Evolutionary conservation across 2,329 filamentous ascomycete species (phyloP).

Genomic region (Talaromyces sp.): DNA sequence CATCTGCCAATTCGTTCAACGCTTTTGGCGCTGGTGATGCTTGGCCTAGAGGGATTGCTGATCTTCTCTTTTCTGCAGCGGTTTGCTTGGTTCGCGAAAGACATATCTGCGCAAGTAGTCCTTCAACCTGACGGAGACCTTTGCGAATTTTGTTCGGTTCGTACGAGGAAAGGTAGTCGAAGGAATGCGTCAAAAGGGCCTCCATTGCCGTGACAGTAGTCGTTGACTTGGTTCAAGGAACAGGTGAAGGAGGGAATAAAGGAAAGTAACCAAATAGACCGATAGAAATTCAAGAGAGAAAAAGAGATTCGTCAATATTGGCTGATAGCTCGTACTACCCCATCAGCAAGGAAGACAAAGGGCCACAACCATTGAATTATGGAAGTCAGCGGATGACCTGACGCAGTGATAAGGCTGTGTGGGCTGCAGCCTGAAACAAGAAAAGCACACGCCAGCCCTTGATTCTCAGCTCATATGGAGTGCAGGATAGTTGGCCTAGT

Average conservation of each 20-base stretch:
- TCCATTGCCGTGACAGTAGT: conserved; percentile 59
- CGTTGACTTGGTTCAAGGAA: not conserved
- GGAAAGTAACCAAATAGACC: not conserved
- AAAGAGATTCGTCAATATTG: not conserved
- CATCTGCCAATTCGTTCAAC: conserved; percentile 65
- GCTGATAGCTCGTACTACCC: not conserved
- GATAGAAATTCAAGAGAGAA: not conserved
- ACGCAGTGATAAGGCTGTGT: not conserved
- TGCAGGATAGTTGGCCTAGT: no score
- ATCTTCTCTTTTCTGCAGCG: conserved; percentile 38
- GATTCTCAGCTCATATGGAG: conserved; percentile 2
- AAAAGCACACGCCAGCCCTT: not conserved
- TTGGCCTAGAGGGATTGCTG: conserved; percentile 36
- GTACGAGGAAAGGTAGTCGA: conserved; percentile 93
- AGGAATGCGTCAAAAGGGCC: conserved; percentile 81
- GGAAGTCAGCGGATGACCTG: not conserved
- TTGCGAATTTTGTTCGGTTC: conserved; percentile 87
- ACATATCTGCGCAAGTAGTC: conserved; percentile 89
- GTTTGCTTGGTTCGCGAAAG: conserved; percentile 53
- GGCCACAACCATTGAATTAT: not conserved
- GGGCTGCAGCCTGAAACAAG: conserved; percentile 1
- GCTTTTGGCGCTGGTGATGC: conserved; percentile 52
- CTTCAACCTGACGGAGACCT: conserved; percentile 88
- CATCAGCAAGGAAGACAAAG: not conserved
- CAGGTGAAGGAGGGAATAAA: not conserved